phyloP scores from a whole-genome alignment of 139 green algal genomes.

The Chlorella sorokiniana region DNA sequence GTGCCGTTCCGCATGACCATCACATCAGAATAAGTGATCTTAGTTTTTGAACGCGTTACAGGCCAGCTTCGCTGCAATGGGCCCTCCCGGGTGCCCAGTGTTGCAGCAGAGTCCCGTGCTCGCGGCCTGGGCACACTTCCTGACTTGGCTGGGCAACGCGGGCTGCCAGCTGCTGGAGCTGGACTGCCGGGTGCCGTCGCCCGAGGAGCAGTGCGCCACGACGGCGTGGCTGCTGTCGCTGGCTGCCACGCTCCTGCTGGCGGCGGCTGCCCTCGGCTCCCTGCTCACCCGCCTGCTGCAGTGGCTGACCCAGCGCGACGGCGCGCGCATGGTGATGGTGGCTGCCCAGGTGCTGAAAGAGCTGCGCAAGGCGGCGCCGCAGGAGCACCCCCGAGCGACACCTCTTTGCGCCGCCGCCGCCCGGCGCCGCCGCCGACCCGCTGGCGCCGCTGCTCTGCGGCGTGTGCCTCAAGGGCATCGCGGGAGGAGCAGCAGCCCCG shows the following conservation, averaged over 20 bases:
- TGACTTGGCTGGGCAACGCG: not conserved
- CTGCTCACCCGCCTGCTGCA: not conserved
- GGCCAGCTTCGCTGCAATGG: not conserved
- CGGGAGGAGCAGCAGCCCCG: conserved; percentile 2
- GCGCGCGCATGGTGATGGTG: conserved; percentile 7
- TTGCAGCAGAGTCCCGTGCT: not conserved
- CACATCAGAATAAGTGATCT: too few relatives aligned
- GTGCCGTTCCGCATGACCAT: too few relatives aligned
- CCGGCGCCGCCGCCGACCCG: not conserved
- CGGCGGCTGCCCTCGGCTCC: not conserved
- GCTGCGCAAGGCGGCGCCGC: not conserved
- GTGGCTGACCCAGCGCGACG: conserved; percentile 2
- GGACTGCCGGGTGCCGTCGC: not conserved
- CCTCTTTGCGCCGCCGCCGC: not conserved
- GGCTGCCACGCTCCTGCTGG: not conserved
- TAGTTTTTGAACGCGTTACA: not conserved
- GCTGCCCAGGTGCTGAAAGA: not conserved
- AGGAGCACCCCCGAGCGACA: not conserved
- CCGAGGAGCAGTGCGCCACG: not conserved
- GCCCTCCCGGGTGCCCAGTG: not conserved
- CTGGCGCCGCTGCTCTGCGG: conserved; percentile 45
- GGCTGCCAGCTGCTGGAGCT: conserved; percentile 15
- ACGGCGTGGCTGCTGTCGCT: not conserved
- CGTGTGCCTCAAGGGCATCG: conserved; percentile 39
- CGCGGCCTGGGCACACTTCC: not conserved